Evolutionary conservation across 805 yeast species (phyloP), one percentile per base, ranked within the genome.

Genomic region (Starmerella riodocensis): DNA sequence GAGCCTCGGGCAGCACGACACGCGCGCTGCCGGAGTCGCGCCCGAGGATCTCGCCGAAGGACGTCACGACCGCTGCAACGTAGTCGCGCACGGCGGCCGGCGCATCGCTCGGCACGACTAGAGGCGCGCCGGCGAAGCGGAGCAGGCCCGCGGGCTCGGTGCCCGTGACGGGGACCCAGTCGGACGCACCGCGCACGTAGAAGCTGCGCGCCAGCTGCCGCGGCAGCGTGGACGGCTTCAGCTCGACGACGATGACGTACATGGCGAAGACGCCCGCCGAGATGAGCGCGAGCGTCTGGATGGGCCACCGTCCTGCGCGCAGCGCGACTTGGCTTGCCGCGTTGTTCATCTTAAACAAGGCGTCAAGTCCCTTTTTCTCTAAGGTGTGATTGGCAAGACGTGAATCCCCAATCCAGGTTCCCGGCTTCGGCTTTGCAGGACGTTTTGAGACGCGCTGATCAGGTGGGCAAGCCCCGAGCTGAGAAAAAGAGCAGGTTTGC

Each of bases 251-350:
- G 3, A 86, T 70, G 42, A 86, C 66, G 57, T 86, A 88, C 7
- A 88, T 78, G 38, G 81, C 62, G 3, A 94, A 78, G 2, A 93
- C 91, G 29, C 83, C 57, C 35, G 85, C 61, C 12, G 88, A 69
- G 5, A 84, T 71, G 41, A 73, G 53, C 34, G 84, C 73, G 38
- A 86, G 75, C 39, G 84, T 71, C 60, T 86, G 97, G 49, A 88
- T 82, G 14, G 98, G 98, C 54, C 76, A 71, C 43, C 72, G 71
- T 12, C 94, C 91, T 38, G 88, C 73, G 18, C 69, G 57, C 42
- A 58, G 62, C 11, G 73, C 68, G 27, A 63, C 40, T 42, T 63
- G 64, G 33, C 81, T 78, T 14, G 40, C 45, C 28, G 43, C 39
- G 37, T 38, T 34, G 24, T 34, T 38, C 22, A 21, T 31, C 14